These are phyloP conservation scores for Berkeleyomyces rouxiae DNA, from an alignment of 2,329 filamentous ascomycete genomes.

Conservation along the genomic window DNA sequence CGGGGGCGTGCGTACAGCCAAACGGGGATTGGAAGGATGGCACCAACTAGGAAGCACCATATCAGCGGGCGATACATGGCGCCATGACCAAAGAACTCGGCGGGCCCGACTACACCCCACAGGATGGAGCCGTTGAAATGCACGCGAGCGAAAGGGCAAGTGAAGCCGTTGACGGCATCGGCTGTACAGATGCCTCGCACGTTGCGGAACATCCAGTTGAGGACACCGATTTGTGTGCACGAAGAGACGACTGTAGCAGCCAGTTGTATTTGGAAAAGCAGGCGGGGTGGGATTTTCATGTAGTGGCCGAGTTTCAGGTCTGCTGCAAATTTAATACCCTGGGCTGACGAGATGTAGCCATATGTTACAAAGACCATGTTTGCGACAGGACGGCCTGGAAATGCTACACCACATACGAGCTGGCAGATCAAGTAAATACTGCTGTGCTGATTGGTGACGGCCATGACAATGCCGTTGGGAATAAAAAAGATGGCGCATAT, in stretches of 20 bases:
- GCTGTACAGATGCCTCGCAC: conserved; percentile 64
- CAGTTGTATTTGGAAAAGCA: conserved; percentile 64
- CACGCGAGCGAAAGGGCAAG: conserved; percentile 70
- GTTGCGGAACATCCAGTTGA: conserved; percentile 80
- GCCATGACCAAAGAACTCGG: conserved; percentile 61
- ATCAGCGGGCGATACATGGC: conserved; percentile 62
- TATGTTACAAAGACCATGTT: conserved; percentile 93
- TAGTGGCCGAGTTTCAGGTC: conserved; percentile 80
- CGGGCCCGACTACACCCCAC: conserved; percentile 74
- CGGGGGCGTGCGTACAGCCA: conserved; percentile 52
- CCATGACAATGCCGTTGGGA: conserved; percentile 84
- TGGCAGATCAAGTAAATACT: conserved; percentile 78
- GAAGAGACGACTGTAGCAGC: conserved; percentile 60
- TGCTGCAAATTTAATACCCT: conserved; percentile 76
- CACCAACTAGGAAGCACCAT: conserved; percentile 68
- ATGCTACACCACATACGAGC: conserved; percentile 64
- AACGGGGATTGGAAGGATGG: conserved; percentile 54
- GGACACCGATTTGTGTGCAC: conserved; percentile 63
- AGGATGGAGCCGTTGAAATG: conserved; percentile 84
- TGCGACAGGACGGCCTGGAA: conserved; percentile 70
- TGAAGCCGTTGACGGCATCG: conserved; percentile 71
- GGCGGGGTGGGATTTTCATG: conserved; percentile 72
- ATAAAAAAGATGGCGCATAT: conserved; percentile 75
- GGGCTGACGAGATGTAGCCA: conserved; percentile 74
- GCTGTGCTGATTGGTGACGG: conserved; percentile 77